These are phyloP conservation scores for Mucor saturninus DNA, from an alignment of 371 early-diverging fungal species.

Conservation along the genomic window DNA sequence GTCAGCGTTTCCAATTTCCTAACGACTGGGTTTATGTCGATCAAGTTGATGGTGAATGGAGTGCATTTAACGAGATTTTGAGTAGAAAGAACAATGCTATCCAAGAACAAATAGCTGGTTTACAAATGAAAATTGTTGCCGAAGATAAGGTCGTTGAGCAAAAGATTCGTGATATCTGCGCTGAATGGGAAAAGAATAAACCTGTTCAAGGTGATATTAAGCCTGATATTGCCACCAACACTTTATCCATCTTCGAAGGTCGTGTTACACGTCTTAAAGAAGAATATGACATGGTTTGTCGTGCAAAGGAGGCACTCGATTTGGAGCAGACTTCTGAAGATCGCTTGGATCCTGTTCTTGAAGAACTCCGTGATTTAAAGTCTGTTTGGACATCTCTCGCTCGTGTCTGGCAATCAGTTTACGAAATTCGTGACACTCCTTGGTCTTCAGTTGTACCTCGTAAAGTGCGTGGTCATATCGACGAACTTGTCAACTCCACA, in stretches of 20 bases:
- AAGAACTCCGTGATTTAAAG: constrained; percentile 93
- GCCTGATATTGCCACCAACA: constrained; percentile 85
- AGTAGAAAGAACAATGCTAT: constrained; percentile 90
- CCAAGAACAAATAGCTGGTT: constrained; percentile 90
- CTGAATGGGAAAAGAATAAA: constrained; percentile 94
- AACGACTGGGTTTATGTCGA: constrained; percentile 95
- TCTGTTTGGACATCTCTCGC: constrained; percentile 92
- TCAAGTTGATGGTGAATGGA: constrained; percentile 97
- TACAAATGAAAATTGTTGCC: constrained; percentile 89
- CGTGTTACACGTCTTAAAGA: constrained; percentile 84
- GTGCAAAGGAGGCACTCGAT: constrained; percentile 94
- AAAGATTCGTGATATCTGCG: constrained; percentile 83
- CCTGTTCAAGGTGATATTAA: constrained; percentile 95
- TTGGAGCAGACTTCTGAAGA: constrained; percentile 73
- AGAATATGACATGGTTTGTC: constrained; percentile 87
- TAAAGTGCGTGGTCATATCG: constrained; percentile 87
- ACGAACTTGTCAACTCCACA: constrained; percentile 78
- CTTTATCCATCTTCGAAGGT: constrained; percentile 86
- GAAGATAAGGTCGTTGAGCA: constrained; percentile 89
- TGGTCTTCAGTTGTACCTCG: constrained; percentile 93
- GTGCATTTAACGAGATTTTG: constrained; percentile 93
- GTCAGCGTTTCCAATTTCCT: constrained; percentile 94
- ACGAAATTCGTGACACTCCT: constrained; percentile 85
- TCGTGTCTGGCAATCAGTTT: constrained; percentile 82
- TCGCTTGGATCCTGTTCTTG: constrained; percentile 85